phyloP scores from a whole-genome alignment of 805 yeast genomes.

The Zygotorulaspora chibaensis region DNA sequence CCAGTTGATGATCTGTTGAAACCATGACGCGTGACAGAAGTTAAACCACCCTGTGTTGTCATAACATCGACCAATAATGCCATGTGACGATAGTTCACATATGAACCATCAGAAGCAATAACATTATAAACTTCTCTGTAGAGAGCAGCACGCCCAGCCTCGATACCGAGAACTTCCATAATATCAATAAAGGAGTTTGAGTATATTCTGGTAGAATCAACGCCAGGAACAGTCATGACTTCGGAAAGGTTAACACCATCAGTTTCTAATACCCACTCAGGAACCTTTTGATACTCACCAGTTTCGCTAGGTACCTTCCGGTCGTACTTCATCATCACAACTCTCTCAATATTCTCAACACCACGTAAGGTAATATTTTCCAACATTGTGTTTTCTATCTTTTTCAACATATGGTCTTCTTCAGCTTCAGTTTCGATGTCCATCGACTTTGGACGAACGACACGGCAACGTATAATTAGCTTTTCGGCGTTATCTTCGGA shows the following conservation, averaged over 20 bases:
- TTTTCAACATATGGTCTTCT: slow-evolving; percentile 93
- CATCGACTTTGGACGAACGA: slow-evolving; percentile 87
- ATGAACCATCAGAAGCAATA: slow-evolving; percentile 99
- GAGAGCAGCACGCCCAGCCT: slow-evolving; percentile 93
- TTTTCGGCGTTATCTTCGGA: slow-evolving; percentile 98
- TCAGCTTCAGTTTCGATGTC: slow-evolving; percentile 94
- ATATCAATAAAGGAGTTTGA: slow-evolving; percentile 96
- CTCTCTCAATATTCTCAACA: slow-evolving; percentile 85
- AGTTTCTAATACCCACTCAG: slow-evolving; percentile 98
- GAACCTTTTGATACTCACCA: slow-evolving; percentile 84
- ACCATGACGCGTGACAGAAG: slow-evolving; percentile 99
- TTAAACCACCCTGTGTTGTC: slow-evolving; percentile 97
- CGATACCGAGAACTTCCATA: slow-evolving; percentile 92
- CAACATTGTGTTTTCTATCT: slow-evolving; percentile 93
- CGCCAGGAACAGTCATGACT: slow-evolving; percentile 93
- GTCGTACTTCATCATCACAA: slow-evolving; percentile 77
- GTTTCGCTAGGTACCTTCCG: slow-evolving; percentile 64
- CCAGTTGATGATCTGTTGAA: slow-evolving; percentile 98
- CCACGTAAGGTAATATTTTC: slow-evolving; percentile 94
- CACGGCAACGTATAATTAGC: slow-evolving; percentile 95
- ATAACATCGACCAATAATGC: slow-evolving; percentile 95
- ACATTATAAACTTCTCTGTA: slow-evolving; percentile 94
- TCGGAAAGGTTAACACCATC: slow-evolving; percentile 96
- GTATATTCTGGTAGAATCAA: slow-evolving; percentile 83
- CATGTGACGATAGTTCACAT: slow-evolving; percentile 97